Percentiles rank a stretch among this genome's conserved stretches.
Conservation (phyloP, 169 alveolate genomes). For the Eimeria maxima region DNA sequence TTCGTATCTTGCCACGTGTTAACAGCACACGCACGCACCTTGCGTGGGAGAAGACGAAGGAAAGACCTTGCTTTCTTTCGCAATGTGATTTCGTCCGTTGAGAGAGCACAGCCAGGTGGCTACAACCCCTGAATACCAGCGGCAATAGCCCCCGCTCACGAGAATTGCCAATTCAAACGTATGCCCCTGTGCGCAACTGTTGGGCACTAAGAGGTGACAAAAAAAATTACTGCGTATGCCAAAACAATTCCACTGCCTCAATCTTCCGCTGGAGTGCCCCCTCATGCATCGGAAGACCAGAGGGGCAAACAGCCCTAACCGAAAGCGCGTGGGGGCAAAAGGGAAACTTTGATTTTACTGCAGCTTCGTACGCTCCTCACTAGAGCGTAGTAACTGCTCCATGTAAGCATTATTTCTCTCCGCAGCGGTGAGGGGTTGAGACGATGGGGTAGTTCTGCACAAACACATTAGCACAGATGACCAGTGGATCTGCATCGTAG, state of each 20-base stretch:
- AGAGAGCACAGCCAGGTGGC: background rate
- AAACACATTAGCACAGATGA: background rate
- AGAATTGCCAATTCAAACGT: background rate
- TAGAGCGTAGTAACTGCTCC: constrained; percentile 65
- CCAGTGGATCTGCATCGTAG: background rate
- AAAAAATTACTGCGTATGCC: background rate
- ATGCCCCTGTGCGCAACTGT: background rate
- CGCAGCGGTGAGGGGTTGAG: constrained; percentile 68
- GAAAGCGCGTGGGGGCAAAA: background rate
- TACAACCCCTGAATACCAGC: background rate
- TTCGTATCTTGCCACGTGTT: constrained; percentile 3
- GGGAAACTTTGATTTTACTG: constrained; percentile 14
- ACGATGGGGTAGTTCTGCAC: constrained; percentile 70
- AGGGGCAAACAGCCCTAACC: background rate
- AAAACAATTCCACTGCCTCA: background rate
- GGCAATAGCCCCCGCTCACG: background rate
- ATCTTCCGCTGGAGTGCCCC: background rate
- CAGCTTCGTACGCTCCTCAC: constrained; percentile 57
- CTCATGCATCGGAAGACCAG: background rate
- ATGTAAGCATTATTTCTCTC: constrained; percentile 58
- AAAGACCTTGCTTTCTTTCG: background rate
- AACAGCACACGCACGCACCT: background rate
- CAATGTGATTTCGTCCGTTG: background rate
- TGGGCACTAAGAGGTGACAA: background rate
- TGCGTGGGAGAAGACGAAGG: background rate